phyloP scores from a whole-genome alignment of 2,329 filamentous ascomycete species.

The Endocalyx cinctus region DNA sequence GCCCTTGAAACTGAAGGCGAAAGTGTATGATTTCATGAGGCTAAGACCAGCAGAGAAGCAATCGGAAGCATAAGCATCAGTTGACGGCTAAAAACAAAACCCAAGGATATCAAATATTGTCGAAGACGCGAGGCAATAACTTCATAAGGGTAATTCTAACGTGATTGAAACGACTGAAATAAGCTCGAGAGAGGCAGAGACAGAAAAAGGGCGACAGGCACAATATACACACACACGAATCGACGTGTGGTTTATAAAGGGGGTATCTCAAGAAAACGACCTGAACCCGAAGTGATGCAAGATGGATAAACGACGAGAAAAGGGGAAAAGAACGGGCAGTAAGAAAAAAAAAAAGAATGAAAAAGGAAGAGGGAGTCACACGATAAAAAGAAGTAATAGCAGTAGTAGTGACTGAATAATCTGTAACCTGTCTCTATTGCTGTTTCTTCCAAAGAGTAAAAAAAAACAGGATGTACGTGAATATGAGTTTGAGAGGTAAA shows the following conservation, averaged over 20 bases:
- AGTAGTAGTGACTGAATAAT: background rate
- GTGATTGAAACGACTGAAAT: constrained; percentile 21
- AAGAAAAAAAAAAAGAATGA: background rate
- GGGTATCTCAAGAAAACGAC: constrained; percentile 21
- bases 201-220: too few species aligned
- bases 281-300: too few species aligned
- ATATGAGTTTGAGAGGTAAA: background rate
- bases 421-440: background rate
- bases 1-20: constrained; percentile 14
- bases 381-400: constrained; percentile 1
- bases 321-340: constrained; percentile 2
- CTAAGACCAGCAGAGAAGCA: background rate
- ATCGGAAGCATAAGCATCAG: too few species aligned
- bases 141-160: too few species aligned
- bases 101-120: too few species aligned
- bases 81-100: too few species aligned
- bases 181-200: too few species aligned
- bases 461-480: background rate
- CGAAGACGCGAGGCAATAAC: too few species aligned
- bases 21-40: too few species aligned
- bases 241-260: constrained; percentile 24
- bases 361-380: background rate
- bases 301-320: too few species aligned
- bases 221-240: constrained; percentile 21
- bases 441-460: constrained; percentile 1